phyloP scores from a whole-genome alignment of 805 yeast genomes.

The Lachancea sp. region DNA sequence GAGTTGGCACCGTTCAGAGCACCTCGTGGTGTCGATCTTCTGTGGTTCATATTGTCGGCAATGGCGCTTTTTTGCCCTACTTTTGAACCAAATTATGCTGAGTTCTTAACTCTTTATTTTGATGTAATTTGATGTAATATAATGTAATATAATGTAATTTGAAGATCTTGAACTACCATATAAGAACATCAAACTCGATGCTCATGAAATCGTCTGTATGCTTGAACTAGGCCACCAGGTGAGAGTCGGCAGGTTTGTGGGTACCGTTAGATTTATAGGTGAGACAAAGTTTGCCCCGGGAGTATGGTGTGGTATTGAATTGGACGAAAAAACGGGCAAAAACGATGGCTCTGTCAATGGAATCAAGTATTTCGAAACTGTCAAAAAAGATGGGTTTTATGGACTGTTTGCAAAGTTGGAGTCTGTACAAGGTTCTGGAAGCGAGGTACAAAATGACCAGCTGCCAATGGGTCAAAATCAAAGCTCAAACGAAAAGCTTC shows the following conservation, averaged over 20 bases:
- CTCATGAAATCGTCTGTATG: not conserved
- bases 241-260: constrained; percentile 35
- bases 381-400: constrained; percentile 43
- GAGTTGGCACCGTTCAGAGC: constrained; percentile 6
- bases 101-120: not conserved
- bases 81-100: not conserved
- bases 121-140: too few relatives aligned
- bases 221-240: constrained; percentile 31
- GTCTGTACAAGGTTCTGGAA: constrained; percentile 19
- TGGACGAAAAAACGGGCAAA: constrained; percentile 71
- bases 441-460: not conserved
- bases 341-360: constrained; percentile 74
- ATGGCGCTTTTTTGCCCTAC: not conserved
- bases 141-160: not conserved
- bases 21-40: constrained; percentile 9
- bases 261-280: constrained; percentile 47
- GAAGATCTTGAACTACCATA: not conserved
- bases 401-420: constrained; percentile 46
- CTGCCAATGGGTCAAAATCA: not conserved
- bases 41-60: constrained; percentile 6
- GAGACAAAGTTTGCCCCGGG: constrained; percentile 54
- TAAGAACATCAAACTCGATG: too few relatives aligned
- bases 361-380: constrained; percentile 42
- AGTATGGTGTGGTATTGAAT: constrained; percentile 74
- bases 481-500: constrained; percentile 12